phyloP scores from a whole-genome alignment of 2,329 filamentous ascomycete species.

The Rasamsonia emersonii region DNA sequence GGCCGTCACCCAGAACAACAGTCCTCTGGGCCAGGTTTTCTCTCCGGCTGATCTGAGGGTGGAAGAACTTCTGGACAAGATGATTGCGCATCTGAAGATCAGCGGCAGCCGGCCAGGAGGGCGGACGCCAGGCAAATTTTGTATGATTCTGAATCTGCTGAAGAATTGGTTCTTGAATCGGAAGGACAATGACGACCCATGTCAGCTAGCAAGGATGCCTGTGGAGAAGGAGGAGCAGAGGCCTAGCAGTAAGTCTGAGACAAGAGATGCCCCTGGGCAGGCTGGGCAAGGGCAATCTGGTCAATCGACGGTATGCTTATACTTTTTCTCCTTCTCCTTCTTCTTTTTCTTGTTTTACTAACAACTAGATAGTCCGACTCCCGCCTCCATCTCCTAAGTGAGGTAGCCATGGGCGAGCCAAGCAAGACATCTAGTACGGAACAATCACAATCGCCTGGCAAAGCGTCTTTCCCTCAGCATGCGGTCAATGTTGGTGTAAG shows the following conservation, averaged over 20 bases:
- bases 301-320: not conserved
- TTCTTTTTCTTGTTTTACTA: slow-evolving; percentile 1
- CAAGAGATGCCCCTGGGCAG: no score
- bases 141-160: slow-evolving; percentile 62
- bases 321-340: not conserved
- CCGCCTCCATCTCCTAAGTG: slow-evolving; percentile 30
- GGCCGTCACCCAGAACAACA: slow-evolving; percentile 54
- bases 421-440: slow-evolving; percentile 1
- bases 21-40: slow-evolving; percentile 62
- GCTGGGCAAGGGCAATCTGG: no score
- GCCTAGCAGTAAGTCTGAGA: slow-evolving; percentile 7
- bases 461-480: no score
- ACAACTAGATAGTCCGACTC: no score
- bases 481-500: no score
- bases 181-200: slow-evolving; percentile 32
- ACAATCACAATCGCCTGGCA: no score
- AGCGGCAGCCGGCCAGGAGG: slow-evolving; percentile 57
- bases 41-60: slow-evolving; percentile 58
- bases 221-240: slow-evolving; percentile 5
- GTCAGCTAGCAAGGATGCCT: slow-evolving; percentile 14
- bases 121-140: slow-evolving; percentile 60
- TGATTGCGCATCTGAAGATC: slow-evolving; percentile 59
- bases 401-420: slow-evolving; percentile 33
- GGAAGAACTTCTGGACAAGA: slow-evolving; percentile 58
- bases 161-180: slow-evolving; percentile 56